Conservation (phyloP, 2,329 filamentous ascomycete species). For the Conoideocrella luteorostrata region DNA sequence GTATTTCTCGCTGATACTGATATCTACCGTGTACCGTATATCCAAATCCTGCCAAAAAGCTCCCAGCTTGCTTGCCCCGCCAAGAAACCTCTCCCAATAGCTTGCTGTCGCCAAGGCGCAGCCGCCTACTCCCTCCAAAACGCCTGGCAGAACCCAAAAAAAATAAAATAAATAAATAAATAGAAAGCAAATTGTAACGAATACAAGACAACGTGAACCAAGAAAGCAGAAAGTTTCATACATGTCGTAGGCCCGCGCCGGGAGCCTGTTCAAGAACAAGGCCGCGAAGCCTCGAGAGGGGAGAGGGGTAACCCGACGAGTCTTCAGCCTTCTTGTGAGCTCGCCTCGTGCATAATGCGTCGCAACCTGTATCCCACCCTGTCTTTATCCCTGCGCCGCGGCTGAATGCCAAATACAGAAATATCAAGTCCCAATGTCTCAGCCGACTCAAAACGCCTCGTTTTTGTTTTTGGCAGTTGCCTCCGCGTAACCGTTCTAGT, state of each 20-base stretch:
- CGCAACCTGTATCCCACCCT: neutral
- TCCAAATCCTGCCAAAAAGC: no score
- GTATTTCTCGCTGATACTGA: no score
- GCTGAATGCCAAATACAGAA: conserved; percentile 7
- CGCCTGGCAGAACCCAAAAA: neutral
- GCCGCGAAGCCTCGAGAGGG: neutral
- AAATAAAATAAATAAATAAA: no score
- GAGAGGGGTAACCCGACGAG: neutral
- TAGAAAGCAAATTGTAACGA: no score
- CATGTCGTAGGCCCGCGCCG: neutral
- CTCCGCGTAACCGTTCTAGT: no score
- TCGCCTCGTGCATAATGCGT: neutral
- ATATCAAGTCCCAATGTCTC: neutral
- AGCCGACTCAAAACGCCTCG: conserved; percentile 3
- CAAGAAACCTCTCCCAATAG: no score
- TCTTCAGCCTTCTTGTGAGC: neutral
- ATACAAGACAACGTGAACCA: neutral
- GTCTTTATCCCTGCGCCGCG: conserved; percentile 4
- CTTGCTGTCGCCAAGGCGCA: no score
- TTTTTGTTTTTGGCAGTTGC: neutral
- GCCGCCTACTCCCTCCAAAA: no score
- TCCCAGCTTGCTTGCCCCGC: no score
- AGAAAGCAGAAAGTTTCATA: neutral
- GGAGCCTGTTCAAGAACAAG: neutral
- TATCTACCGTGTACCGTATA: no score